Percentiles rank a stretch among this genome's conserved stretches.
Conservation (phyloP, 1,284 basidiomycete species). For the Inonotus obliquus region DNA sequence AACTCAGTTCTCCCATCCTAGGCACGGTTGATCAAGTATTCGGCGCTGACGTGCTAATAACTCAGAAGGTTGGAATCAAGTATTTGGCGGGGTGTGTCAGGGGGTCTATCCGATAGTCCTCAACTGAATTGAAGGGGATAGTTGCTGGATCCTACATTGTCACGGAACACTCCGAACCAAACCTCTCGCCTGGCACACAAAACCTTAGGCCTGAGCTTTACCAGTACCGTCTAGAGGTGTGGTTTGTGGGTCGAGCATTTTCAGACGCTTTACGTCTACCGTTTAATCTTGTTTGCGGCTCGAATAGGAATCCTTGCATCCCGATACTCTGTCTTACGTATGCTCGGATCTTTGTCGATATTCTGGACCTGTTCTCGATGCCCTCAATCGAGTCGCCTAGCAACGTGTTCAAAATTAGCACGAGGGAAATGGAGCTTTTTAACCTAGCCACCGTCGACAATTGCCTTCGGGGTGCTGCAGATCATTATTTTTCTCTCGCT, state of each 20-base stretch:
- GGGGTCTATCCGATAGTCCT: not conserved
- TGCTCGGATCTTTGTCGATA: too few species aligned
- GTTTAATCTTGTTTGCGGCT: not conserved
- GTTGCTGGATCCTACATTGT: not conserved
- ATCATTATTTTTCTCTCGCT: not conserved
- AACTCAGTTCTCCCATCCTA: not conserved
- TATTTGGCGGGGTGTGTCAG: not conserved
- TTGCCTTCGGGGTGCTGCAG: not conserved
- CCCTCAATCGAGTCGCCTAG: not conserved
- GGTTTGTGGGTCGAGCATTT: not conserved
- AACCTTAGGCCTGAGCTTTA: not conserved
- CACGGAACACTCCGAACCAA: not conserved
- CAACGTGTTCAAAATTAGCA: not conserved
- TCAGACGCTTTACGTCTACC: not conserved
- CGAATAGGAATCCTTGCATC: not conserved
- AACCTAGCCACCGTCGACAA: not conserved
- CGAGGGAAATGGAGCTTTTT: not conserved
- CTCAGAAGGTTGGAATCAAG: not conserved
- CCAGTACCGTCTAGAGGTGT: not conserved
- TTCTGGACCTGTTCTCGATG: not conserved
- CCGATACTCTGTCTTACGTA: too few species aligned
- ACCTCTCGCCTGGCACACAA: not conserved
- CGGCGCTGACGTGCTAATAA: not conserved
- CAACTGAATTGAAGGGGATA: not conserved
- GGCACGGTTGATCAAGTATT: not conserved